phyloP scores from a whole-genome alignment of 306 rosid genomes.

The Clitoria ternatea region DNA sequence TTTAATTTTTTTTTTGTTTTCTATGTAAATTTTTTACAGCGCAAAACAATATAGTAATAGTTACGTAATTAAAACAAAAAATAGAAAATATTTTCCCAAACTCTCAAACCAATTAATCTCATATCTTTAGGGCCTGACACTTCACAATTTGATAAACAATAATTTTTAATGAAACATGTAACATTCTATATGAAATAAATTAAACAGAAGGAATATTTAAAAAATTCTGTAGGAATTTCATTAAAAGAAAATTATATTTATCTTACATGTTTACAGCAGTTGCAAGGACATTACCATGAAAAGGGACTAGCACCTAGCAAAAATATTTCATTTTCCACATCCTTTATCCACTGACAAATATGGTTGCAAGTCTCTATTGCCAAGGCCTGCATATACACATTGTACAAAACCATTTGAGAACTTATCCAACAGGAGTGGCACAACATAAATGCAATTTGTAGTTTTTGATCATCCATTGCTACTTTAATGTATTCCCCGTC shows the following conservation, averaged over 20 bases:
- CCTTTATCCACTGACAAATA: slow-evolving; percentile 98
- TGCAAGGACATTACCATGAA: slow-evolving; percentile 71
- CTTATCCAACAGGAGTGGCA: background rate
- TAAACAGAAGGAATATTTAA: background rate
- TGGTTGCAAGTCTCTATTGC: slow-evolving; percentile 93
- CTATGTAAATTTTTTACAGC: too few species aligned
- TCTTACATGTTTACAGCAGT: slow-evolving; percentile 53
- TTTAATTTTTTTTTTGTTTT: too few species aligned
- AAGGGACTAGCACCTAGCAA: slow-evolving; percentile 99
- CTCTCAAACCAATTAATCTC: too few species aligned
- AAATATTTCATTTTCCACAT: slow-evolving; percentile 90
- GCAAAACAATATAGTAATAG: too few species aligned
- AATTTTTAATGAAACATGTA: background rate
- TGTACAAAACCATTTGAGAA: slow-evolving; percentile 23
- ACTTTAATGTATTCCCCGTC: background rate
- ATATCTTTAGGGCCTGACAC: background rate
- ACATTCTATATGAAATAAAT: background rate
- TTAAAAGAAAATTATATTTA: slow-evolving; percentile 34
- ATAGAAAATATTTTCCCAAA: too few species aligned
- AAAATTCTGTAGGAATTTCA: slow-evolving; percentile 24
- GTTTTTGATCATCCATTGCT: background rate
- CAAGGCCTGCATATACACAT: slow-evolving; percentile 60
- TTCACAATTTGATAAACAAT: background rate
- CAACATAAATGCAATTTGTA: background rate
- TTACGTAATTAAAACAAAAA: too few species aligned